Base-by-base conservation (phyloP, 1,139 yeast genomes). In the Yamadazyma siamensis region DNA sequence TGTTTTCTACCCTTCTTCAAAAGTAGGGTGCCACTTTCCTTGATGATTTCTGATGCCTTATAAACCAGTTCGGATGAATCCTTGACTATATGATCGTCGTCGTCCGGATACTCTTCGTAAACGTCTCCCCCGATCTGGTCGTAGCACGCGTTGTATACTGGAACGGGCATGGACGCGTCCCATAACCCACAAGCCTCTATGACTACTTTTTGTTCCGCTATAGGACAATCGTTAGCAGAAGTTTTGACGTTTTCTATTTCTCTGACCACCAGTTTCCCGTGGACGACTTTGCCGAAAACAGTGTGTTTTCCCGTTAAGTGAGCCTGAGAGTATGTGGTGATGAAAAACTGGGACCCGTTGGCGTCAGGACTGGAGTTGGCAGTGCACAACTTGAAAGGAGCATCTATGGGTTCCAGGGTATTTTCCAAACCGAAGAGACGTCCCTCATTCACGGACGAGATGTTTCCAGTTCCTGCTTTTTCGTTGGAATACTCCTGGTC, bases 301-400 rank as follows among this genome's bases (percentile, higher is more conserved):
- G 91, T 70, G 49, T 86, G 91, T 44, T 80, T 81, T 0, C 85
- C 83, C 25, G 72, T 76, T 31, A 88, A 59, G 52, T 87, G 95
- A 0, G 85, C 81, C 13, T 80, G 74, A 1, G 87, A 72, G 31
- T 66, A 70, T 0, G 89, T 80, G 4, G 86, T 77, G 29, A 88
- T 80, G 51, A 86, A 87, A 48, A 88, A 87, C 50, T 85, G 95
- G 0, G 89, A 77, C 9, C 78, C 72, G 44, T 84, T 84, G 5
- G 82, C 62, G 41, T 77, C 53, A 23, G 68, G 61, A 12, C 52
- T 46, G 23, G 66, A 59, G 46, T 83, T 84, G 3, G 94, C 94
- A 87, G 84, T 79, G 24, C 91, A 82, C 11, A 82, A 51, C 30
- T 62, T 54, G 45, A 75, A 74, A 6, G 80, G 67, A 1, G 56